Evolutionary conservation across 768 basidiomycete species (phyloP), one percentile per base, ranked within the genome.

Genomic region (Fibroporia radiculosa): DNA sequence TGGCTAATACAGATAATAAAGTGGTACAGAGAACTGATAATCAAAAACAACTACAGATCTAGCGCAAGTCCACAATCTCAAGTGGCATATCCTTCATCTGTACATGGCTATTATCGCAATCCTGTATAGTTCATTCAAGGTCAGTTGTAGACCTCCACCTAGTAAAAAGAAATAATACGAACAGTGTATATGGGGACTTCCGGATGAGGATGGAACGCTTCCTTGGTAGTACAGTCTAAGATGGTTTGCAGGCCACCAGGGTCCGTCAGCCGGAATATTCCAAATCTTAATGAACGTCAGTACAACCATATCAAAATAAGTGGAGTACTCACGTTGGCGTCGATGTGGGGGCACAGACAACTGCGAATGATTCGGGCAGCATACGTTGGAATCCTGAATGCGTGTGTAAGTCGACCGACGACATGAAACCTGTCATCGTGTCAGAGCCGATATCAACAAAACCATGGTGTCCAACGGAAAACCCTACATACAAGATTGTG

Each of bases 361-460:
- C 86, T 0, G 92, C 92, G 59, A 95, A 88, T 0, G 88, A 91
- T 58, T 96, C 92, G 0, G 85, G 86, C 3, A 96, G 73, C 82
- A 91, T 92, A 27, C 77, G 63, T 55, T 95, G 92, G 65, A 93
- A 96, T 6, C 77, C 83, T 1, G 86, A 81, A 61, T 93, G 92
- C 2, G 91, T 93, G 55, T 96, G 92, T 18, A 96, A 63, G 61
- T 95, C 92, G 14, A 93, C 82, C 6, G 91, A 93, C 5, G 91
- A 93, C 86, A 95, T 91, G 67, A 96, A 96, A 62, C 81, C 81
- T 84, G 44, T 22, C 6, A 29, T 18, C 4, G 3, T 18, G 24
- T 42, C 4, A 49, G 19, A 27, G 8, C 6, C 36, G 41, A 37
- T 12, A 24, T 32, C 16, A 48, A 33, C 20, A 6, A 47, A 32